Base-by-base conservation (phyloP, 2,329 filamentous ascomycete genomes). In the Cordyceps cateniannulata region DNA sequence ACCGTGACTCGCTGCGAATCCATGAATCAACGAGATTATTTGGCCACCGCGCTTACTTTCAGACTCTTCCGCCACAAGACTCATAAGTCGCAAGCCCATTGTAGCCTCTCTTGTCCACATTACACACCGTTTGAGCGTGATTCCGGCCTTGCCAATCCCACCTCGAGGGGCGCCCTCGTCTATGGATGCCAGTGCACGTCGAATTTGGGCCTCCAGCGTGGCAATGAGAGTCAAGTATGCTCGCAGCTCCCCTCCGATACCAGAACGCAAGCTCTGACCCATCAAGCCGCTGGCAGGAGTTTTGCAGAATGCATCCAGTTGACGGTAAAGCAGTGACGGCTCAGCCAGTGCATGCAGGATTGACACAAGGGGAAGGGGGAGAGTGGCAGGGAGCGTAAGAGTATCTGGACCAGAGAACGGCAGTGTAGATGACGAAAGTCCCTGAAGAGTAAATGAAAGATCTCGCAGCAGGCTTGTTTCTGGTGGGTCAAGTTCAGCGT, bases 101-200 rank as follows among this genome's bases (percentile, higher is more conserved):
- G 95, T 99, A 7, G 95, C 91, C 73, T 99, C 96, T 66, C 93
- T 85, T 9, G 93, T 98, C 96, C 96, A 99, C 25, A 99, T 89
- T 3, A 99, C 89, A 68, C 93, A 98, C 71, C 95, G 83, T 73
- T 98, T 98, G 55, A 99, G 78, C 0, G 95, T 99, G 16, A 99
- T 93, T 1, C 93, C 92, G 1, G 90, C 88, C 68, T 93, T 95
- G 6, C 91, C 88, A 58, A 96, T 85, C 1, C 88, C 88, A 49
- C 84, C 83, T 51, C 87, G 81, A 2, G 89, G 85, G 4, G 84
- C 83, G 2, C 79, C 77, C 56, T 89, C 85, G 64, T 90, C 85
- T n/a, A 95, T 77, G 8, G 88, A 85, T 5, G 87, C 82, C 53
- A 98, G 76, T 1, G 93, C 92, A 63, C 90, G 82, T 62, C 93